A percentile compares a stretch with the other conserved stretches of the same genome.
These are phyloP conservation scores for Nakaseomyces nivariensis DNA, from an alignment of 1,139 yeast species.

Conservation along the genomic window DNA sequence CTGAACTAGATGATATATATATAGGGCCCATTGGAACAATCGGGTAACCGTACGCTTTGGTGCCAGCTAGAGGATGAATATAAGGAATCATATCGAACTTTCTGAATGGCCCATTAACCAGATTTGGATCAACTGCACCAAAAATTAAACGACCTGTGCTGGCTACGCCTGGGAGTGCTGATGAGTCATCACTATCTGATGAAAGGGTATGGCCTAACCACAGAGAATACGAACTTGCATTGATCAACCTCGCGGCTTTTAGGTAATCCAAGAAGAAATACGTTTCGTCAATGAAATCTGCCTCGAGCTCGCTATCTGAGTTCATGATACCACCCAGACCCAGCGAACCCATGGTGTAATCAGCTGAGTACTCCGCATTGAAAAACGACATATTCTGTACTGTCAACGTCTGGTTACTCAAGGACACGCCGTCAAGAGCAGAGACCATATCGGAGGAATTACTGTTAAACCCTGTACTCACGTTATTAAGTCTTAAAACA, in stretches of 20 bases:
- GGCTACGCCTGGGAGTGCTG: background rate
- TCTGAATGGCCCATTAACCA: constrained; percentile 39
- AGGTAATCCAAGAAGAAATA: constrained; percentile 37
- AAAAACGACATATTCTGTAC: constrained; percentile 28
- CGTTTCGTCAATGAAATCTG: constrained; percentile 26
- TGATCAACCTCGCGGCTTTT: constrained; percentile 30
- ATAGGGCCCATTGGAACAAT: constrained; percentile 48
- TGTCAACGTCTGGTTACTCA: constrained; percentile 5
- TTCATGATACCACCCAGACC: constrained; percentile 42
- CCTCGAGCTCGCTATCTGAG: background rate
- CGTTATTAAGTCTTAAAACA: constrained; percentile 6
- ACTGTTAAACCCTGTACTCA: background rate
- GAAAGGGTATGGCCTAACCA: constrained; percentile 31
- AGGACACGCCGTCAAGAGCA: background rate
- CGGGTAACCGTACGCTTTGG: constrained; percentile 37
- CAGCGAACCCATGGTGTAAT: constrained; percentile 40
- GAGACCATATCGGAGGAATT: background rate
- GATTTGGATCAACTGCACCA: constrained; percentile 47
- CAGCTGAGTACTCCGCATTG: constrained; percentile 33
- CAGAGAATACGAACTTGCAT: constrained; percentile 46
- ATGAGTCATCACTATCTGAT: background rate
- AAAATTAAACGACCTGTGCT: constrained; percentile 39
- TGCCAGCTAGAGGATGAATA: constrained; percentile 26
- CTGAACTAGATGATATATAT: constrained; percentile 36
- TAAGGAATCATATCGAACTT: constrained; percentile 42